Evolutionary conservation across 331 rosid species (phyloP).

Genomic region (Telfairia occidentalis): DNA sequence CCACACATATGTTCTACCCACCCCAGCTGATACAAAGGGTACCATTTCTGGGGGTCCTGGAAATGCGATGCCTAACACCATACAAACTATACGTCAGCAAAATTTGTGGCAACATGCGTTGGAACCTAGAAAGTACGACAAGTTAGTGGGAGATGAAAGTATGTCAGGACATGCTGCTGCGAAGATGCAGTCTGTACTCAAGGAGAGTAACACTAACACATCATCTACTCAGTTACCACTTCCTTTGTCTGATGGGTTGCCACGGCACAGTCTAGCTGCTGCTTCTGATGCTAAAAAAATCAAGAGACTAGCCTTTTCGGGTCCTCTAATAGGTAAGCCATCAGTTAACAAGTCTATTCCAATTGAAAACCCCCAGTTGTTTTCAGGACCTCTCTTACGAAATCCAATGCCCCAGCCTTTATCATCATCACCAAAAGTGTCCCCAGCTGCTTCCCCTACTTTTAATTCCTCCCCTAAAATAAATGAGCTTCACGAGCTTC

Average conservation of each 20-base stretch:
- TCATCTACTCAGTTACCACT: slow-evolving; percentile 44
- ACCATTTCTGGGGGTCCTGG: slow-evolving; percentile 35
- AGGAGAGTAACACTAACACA: slow-evolving; percentile 63
- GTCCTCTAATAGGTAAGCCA: slow-evolving; percentile 61
- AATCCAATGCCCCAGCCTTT: slow-evolving; percentile 53
- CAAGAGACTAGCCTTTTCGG: slow-evolving; percentile 73
- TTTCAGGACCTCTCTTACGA: slow-evolving; percentile 74
- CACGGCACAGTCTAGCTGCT: slow-evolving; percentile 29
- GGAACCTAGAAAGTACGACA: slow-evolving; percentile 49
- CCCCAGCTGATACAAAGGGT: slow-evolving; percentile 58
- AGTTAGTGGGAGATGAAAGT: slow-evolving; percentile 29
- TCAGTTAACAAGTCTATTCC: slow-evolving; percentile 38
- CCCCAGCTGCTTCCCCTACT: slow-evolving; percentile 70
- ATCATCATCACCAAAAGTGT: slow-evolving; percentile 54
- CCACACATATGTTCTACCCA: slow-evolving; percentile 78
- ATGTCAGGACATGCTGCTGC: slow-evolving; percentile 26
- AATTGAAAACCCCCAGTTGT: slow-evolving; percentile 38
- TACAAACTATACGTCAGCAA: slow-evolving; percentile 31
- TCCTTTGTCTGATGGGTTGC: slow-evolving; percentile 40
- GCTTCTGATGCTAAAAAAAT: slow-evolving; percentile 48
- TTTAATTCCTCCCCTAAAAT: slow-evolving; percentile 69
- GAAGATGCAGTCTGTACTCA: slow-evolving; percentile 43
- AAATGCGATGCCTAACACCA: slow-evolving; percentile 28
- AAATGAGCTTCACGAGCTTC: slow-evolving; percentile 97
- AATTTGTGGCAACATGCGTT: slow-evolving; percentile 81